phyloP scores from a whole-genome alignment of 2,329 filamentous ascomycete genomes.

The Sclerotiophoma versabilis region DNA sequence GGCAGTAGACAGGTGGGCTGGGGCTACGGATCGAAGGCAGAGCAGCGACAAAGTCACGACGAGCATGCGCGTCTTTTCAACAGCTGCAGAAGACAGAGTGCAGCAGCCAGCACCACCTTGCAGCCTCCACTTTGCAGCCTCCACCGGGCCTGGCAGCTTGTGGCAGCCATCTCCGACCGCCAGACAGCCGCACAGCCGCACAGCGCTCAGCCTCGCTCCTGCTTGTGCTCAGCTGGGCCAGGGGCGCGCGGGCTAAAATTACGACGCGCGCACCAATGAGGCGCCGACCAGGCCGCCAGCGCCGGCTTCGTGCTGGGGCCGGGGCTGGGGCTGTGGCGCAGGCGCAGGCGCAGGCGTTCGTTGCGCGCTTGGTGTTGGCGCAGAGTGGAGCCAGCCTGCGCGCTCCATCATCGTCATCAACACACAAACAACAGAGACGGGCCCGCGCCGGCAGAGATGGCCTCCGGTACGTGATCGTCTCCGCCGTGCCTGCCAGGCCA shows the following conservation, averaged over 20 bases:
- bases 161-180: background rate
- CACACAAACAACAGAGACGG: background rate
- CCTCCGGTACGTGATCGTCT: constrained; percentile 13
- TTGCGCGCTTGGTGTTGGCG: constrained; percentile 3
- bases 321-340: constrained; percentile 3
- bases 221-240: background rate
- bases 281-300: background rate
- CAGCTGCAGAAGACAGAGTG: too few relatives aligned
- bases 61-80: too few relatives aligned
- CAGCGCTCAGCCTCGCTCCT: constrained; percentile 8
- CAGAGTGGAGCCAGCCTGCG: background rate
- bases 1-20: background rate
- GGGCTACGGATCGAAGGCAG: background rate
- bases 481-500: background rate
- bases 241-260: constrained; percentile 2
- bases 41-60: too few relatives aligned
- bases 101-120: background rate
- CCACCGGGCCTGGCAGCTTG: background rate
- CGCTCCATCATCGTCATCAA: constrained; percentile 13
- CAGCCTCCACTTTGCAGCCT: too few relatives aligned
- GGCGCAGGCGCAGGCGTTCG: background rate
- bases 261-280: background rate
- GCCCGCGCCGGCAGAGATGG: constrained; percentile 15
- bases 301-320: constrained; percentile 14
- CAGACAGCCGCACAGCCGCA: constrained; percentile 8